phyloP scores from a whole-genome alignment of 2,329 filamentous ascomycete species.

The Nothophaeocryptopus gaeumannii region DNA sequence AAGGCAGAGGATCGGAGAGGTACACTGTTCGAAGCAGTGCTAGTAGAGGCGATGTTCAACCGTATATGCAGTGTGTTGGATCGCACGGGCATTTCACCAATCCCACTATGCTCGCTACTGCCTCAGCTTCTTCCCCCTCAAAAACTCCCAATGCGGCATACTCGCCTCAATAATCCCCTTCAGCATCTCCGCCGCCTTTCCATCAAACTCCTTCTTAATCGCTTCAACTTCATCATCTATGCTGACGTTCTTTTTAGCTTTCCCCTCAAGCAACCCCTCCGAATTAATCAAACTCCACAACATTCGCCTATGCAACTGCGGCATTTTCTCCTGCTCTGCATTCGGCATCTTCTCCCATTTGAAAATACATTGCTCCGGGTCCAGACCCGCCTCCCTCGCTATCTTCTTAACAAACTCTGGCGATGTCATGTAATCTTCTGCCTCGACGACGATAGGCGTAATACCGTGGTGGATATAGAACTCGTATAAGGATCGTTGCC shows the following conservation, averaged over 20 bases:
- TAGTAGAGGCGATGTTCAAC: no score
- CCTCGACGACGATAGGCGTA: conserved; percentile 37
- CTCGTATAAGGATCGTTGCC: conserved; percentile 36
- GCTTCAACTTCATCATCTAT: conserved; percentile 35
- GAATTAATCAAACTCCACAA: conserved; percentile 34
- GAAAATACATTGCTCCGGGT: conserved; percentile 32
- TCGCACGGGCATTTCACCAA: no score
- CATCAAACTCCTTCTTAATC: conserved; percentile 35
- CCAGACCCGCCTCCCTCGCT: conserved; percentile 33
- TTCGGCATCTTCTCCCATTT: conserved; percentile 31
- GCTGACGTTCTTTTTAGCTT: conserved; percentile 32
- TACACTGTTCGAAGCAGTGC: no score
- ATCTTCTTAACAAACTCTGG: conserved; percentile 31
- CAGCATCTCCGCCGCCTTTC: conserved; percentile 10
- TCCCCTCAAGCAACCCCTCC: conserved; percentile 35
- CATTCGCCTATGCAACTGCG: conserved; percentile 17
- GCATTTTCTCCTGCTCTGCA: conserved; percentile 13
- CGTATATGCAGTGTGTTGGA: no score
- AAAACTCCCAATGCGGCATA: conserved; percentile 43
- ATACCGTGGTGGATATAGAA: conserved; percentile 28
- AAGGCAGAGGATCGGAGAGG: no score
- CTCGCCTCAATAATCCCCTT: conserved; percentile 25
- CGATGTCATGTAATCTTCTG: conserved; percentile 39
- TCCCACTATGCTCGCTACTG: no score
- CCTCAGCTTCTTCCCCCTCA: conserved; percentile 23